phyloP scores from a whole-genome alignment of 2,329 filamentous ascomycete species.

The Colletotrichum graminicola region DNA sequence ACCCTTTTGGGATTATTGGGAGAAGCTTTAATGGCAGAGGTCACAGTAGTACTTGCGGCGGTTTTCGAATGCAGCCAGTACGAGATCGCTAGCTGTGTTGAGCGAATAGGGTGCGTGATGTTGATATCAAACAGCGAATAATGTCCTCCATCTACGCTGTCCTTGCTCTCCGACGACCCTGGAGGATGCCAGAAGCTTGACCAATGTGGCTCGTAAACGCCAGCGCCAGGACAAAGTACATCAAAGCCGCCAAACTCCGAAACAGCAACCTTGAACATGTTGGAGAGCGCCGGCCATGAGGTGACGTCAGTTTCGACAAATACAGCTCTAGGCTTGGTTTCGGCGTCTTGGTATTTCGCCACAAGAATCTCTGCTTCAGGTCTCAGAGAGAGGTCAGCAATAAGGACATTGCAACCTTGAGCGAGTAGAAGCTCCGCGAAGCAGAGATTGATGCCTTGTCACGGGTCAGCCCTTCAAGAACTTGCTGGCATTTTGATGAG shows the following conservation, averaged over 20 bases:
- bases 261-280: slow-evolving; percentile 52
- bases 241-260: slow-evolving; percentile 55
- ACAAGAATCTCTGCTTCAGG: slow-evolving; percentile 56
- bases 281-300: slow-evolving; percentile 54
- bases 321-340: slow-evolving; percentile 49
- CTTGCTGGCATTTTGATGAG: neutral
- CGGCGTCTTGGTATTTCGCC: slow-evolving; percentile 39
- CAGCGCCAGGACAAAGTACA: slow-evolving; percentile 60
- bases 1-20: slow-evolving; percentile 51
- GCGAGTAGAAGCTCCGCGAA: slow-evolving; percentile 58
- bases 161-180: slow-evolving; percentile 50
- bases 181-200: slow-evolving; percentile 59
- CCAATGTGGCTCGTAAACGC: slow-evolving; percentile 60
- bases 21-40: slow-evolving; percentile 41
- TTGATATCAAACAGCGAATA: slow-evolving; percentile 57
- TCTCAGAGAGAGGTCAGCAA: slow-evolving; percentile 58
- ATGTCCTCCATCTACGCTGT: slow-evolving; percentile 47
- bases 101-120: slow-evolving; percentile 56
- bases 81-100: slow-evolving; percentile 55
- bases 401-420: slow-evolving; percentile 58
- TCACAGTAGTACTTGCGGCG: slow-evolving; percentile 3
- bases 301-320: slow-evolving; percentile 61
- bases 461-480: neutral
- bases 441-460: slow-evolving; percentile 56
- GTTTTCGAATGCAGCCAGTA: slow-evolving; percentile 52